Percentiles rank a stretch among this genome's conserved stretches.
Evolutionary conservation across 2,329 filamentous ascomycete species (phyloP).

Genomic region (Mariannaea elegans): DNA sequence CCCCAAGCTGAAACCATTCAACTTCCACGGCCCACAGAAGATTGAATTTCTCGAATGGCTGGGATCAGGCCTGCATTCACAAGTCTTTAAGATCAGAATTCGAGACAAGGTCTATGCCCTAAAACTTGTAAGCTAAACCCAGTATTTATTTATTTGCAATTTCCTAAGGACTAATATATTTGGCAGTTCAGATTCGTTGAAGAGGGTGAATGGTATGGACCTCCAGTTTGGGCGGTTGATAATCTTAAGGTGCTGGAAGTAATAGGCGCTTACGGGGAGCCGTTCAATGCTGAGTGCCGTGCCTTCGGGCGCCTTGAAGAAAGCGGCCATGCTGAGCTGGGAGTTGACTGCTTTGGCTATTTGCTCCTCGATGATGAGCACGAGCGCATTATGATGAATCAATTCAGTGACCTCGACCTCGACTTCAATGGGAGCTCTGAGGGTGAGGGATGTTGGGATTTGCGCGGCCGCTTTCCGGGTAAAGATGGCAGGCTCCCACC

Average conservation of each 20-base stretch:
- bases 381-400: slow-evolving; percentile 21
- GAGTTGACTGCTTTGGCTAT: slow-evolving; percentile 39
- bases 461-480: slow-evolving; percentile 1
- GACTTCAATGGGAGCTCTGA: background rate
- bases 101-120: background rate
- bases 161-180: background rate
- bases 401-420: slow-evolving; percentile 14
- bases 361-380: slow-evolving; percentile 35
- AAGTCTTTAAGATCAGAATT: slow-evolving; percentile 1
- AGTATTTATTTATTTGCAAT: background rate
- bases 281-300: slow-evolving; percentile 39
- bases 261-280: slow-evolving; percentile 33
- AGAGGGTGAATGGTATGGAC: background rate
- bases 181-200: background rate
- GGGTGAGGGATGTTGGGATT: background rate
- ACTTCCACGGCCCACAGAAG: slow-evolving; percentile 2
- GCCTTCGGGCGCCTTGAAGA: slow-evolving; percentile 42
- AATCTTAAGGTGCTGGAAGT: slow-evolving; percentile 5
- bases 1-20: slow-evolving; percentile 2
- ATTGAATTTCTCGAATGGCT: slow-evolving; percentile 1
- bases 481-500: slow-evolving; percentile 25
- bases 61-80: background rate
- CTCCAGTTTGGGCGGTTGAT: background rate
- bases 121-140: background rate
- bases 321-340: slow-evolving; percentile 33